These are phyloP conservation scores for Hymenoscyphus occultus DNA, from an alignment of 2,329 filamentous ascomycete genomes.

Conservation along the genomic window DNA sequence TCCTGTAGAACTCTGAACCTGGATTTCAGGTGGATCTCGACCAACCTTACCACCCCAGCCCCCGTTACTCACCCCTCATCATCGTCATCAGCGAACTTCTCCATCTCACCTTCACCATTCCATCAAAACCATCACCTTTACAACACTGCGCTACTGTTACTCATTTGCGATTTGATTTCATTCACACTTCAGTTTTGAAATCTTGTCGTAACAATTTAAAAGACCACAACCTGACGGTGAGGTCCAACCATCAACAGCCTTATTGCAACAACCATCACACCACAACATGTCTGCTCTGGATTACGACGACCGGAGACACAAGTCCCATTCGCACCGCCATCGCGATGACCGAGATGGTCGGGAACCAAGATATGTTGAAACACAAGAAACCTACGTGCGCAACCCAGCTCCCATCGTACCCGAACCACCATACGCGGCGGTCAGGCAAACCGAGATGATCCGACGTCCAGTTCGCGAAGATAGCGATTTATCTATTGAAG, in stretches of 20 bases:
- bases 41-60: neutral
- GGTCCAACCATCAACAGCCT: neutral
- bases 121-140: neutral
- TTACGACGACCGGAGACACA: constrained; percentile 29
- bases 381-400: constrained; percentile 36
- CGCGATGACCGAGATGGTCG: constrained; percentile 36
- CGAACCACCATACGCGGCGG: constrained; percentile 31
- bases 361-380: constrained; percentile 53
- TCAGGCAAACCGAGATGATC: constrained; percentile 53
- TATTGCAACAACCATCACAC: constrained; percentile 5
- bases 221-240: neutral
- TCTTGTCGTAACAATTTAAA: neutral
- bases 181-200: constrained; percentile 3
- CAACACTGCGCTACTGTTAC: neutral
- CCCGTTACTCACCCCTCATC: constrained; percentile 3
- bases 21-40: neutral
- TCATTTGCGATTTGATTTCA: neutral
- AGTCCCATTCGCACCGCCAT: constrained; percentile 33
- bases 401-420: constrained; percentile 25
- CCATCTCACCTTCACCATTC: neutral
- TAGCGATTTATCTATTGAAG: constrained; percentile 73
- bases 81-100: neutral
- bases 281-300: constrained; percentile 31
- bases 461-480: constrained; percentile 62
- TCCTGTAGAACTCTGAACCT: neutral